phyloP scores from a whole-genome alignment of 2,329 filamentous ascomycete species.

The Zymoseptoria passerinii region DNA sequence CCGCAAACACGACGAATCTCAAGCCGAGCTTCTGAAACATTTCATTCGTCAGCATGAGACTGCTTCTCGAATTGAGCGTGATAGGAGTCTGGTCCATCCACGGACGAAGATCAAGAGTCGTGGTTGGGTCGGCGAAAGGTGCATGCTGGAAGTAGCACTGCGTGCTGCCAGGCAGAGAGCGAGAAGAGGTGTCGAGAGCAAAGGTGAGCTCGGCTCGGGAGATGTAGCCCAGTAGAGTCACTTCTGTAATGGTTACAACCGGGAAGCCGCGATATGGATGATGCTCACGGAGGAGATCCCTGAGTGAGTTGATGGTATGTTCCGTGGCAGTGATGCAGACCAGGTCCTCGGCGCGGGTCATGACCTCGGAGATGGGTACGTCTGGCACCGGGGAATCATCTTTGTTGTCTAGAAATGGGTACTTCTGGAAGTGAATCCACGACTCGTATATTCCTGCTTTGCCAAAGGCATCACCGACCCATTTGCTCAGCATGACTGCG shows the following conservation, averaged over 20 bases:
- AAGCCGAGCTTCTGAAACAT: constrained; percentile 95
- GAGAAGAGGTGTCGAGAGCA: constrained; percentile 59
- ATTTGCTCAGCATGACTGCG: constrained; percentile 95
- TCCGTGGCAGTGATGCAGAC: constrained; percentile 72
- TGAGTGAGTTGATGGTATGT: constrained; percentile 73
- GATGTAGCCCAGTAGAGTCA: constrained; percentile 84
- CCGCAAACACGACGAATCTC: constrained; percentile 79
- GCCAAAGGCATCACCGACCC: constrained; percentile 93
- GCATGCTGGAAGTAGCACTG: constrained; percentile 81
- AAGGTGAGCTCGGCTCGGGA: constrained; percentile 82
- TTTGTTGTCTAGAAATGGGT: constrained; percentile 88
- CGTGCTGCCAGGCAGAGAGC: constrained; percentile 58
- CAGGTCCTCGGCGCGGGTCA: constrained; percentile 87
- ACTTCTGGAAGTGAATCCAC: constrained; percentile 94
- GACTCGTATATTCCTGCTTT: constrained; percentile 92
- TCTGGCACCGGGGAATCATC: constrained; percentile 72
- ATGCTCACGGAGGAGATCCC: constrained; percentile 61
- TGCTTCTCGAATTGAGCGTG: constrained; percentile 68
- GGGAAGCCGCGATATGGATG: constrained; percentile 86
- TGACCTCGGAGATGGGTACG: constrained; percentile 75
- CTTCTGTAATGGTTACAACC: constrained; percentile 71
- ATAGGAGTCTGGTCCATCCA: constrained; percentile 99
- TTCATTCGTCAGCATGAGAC: constrained; percentile 73
- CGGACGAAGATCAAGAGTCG: constrained; percentile 77
- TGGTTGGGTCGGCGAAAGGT: constrained; percentile 66